Evolutionary conservation across 345 rosid genomes (phyloP), one percentile per base, ranked within the genome.

Genomic region (Camelina sativa): DNA sequence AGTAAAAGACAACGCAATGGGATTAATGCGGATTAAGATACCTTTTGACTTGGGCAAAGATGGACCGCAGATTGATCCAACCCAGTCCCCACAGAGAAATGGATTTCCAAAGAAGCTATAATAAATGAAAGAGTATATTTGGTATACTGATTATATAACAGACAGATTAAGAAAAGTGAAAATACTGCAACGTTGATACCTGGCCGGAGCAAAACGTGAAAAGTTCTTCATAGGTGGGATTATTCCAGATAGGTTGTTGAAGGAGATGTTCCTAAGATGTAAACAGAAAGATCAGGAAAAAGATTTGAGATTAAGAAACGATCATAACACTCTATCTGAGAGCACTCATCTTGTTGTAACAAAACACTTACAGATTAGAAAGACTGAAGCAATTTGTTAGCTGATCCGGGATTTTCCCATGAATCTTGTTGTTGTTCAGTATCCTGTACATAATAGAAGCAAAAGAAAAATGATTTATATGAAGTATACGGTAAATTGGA

Each of bases 331-430:
- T 16, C 16, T 16, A 48, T 48, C 46, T 19, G 16, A 19, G 17
- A 17, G 37, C 12, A 13, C 25, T 54, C 2, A 8, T 41, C 50
- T 40, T 20, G 48, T 13, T 56, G 16, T 22, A n/a, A 34, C 19
- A 19, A 30, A 46, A 67, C 6, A 47, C 89, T 54, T 71, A 96
- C 99, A 91, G 51, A 60, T 77, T 73, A 35, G 81, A 6, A 43
- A 92, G 93, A 72, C 95, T 91, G 73, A 96, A 87, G 83, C 98
- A 96, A 53, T 87, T 91, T 12, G 88, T 75, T 2, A 96, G 84
- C 80, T 92, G 97, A 57, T 84, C 87, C 1, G 99, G 99, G 57
- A 96, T 89, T 76, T 65, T 86, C 30, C 99, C 99, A 38, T 81
- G 84, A 71, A 96, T 68, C 65, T 82, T 66, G 75, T 96, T 92